Percentiles rank a stretch among this genome's conserved stretches.
Evolutionary conservation across 2,329 filamentous ascomycete genomes (phyloP).

Genomic region (Aspergillus ustus): DNA sequence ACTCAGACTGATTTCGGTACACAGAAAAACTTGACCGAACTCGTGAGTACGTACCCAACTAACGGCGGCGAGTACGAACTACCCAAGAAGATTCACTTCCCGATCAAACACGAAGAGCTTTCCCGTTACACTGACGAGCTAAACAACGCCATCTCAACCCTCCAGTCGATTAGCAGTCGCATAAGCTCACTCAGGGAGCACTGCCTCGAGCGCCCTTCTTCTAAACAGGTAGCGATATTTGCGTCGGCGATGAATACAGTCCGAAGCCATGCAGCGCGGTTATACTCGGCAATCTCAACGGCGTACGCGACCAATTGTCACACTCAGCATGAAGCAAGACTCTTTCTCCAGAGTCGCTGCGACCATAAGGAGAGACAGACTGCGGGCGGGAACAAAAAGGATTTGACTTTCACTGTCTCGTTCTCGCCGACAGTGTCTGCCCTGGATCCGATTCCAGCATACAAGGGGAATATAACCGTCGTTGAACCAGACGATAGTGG

Average conservation of each 20-base stretch:
- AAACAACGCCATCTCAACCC: neutral
- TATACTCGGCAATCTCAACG: conserved; percentile 7
- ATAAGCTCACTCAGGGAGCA: neutral
- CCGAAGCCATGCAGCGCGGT: neutral
- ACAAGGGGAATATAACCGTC: neutral
- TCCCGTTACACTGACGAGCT: neutral
- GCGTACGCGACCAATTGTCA: neutral
- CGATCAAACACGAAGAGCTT: neutral
- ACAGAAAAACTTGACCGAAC: neutral
- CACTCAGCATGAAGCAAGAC: neutral
- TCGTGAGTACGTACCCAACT: neutral
- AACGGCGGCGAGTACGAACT: neutral
- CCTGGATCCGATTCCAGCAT: neutral
- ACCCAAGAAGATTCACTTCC: neutral
- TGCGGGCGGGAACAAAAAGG: neutral
- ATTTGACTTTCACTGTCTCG: neutral
- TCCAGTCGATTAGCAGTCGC: neutral
- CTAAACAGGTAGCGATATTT: neutral
- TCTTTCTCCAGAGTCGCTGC: conserved; percentile 2
- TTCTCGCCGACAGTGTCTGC: neutral
- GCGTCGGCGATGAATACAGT: neutral
- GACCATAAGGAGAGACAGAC: neutral
- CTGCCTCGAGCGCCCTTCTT: neutral
- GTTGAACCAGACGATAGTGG: neutral
- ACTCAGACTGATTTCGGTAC: neutral